Conservation (phyloP, 371 early-diverging fungal genomes). For the Mucor indicus region DNA sequence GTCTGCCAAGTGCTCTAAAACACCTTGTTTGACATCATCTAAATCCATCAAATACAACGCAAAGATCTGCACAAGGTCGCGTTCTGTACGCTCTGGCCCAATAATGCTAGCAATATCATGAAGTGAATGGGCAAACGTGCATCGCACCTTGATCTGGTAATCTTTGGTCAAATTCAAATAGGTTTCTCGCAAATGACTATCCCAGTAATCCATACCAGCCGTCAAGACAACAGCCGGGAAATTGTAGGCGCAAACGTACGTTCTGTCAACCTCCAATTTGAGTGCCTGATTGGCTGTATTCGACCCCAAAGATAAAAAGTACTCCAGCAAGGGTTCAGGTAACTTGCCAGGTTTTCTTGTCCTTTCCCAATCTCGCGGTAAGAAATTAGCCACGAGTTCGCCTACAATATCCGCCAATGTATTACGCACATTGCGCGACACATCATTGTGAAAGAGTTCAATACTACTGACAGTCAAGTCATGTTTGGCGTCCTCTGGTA, state of each 20-base stretch:
- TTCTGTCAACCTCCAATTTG: constrained; percentile 54
- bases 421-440: constrained; percentile 58
- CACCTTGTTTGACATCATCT: constrained; percentile 62
- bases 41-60: constrained; percentile 57
- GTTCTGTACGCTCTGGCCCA: constrained; percentile 58
- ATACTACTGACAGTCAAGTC: constrained; percentile 44
- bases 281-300: no score
- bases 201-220: constrained; percentile 56
- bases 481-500: constrained; percentile 42
- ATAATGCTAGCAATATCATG: constrained; percentile 60
- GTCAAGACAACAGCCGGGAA: constrained; percentile 65
- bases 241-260: constrained; percentile 59
- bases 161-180: constrained; percentile 52
- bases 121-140: constrained; percentile 58
- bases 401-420: constrained; percentile 58
- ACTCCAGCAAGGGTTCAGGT: constrained; percentile 36
- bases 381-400: constrained; percentile 55
- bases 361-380: constrained; percentile 47
- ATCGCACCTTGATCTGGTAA: constrained; percentile 57
- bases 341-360: constrained; percentile 43
- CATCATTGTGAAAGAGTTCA: constrained; percentile 49
- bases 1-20: constrained; percentile 56
- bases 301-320: constrained; percentile 43
- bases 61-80: constrained; percentile 58
- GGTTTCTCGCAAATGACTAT: constrained; percentile 48